phyloP scores from a whole-genome alignment of 495 filamentous ascomycete species.

The Podospora comata region DNA sequence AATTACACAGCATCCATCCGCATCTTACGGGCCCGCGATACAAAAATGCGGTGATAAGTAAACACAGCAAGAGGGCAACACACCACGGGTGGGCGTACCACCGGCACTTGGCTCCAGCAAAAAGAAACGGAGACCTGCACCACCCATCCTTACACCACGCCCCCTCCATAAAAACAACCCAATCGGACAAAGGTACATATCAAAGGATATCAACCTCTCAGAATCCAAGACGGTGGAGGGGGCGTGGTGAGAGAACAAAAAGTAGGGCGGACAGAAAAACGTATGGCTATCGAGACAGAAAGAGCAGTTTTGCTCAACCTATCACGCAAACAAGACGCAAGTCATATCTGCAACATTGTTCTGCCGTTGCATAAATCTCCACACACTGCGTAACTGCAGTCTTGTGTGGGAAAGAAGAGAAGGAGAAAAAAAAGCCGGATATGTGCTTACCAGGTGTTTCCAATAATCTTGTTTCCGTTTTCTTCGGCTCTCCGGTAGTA shows the following conservation, averaged over 20 bases:
- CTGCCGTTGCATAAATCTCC: neutral
- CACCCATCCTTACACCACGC: neutral
- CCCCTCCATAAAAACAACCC: neutral
- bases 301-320: neutral
- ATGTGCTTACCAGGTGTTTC: constrained; percentile 86
- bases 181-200: constrained; percentile 1
- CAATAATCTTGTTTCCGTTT: constrained; percentile 82
- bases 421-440: neutral
- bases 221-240: neutral
- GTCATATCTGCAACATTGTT: constrained; percentile 23
- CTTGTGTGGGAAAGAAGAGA: neutral
- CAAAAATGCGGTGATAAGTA: neutral
- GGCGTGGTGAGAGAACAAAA: neutral
- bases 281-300: neutral
- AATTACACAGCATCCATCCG: neutral
- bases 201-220: neutral
- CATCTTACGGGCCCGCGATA: neutral
- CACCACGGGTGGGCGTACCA: neutral
- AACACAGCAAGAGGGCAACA: neutral
- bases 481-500: constrained; percentile 92
- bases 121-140: constrained; percentile 3
- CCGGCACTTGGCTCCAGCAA: neutral
- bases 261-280: neutral
- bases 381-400: neutral
- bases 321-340: constrained; percentile 15